These are phyloP conservation scores for Penicillium parvum DNA, from an alignment of 495 filamentous ascomycete genomes.

Conservation along the genomic window DNA sequence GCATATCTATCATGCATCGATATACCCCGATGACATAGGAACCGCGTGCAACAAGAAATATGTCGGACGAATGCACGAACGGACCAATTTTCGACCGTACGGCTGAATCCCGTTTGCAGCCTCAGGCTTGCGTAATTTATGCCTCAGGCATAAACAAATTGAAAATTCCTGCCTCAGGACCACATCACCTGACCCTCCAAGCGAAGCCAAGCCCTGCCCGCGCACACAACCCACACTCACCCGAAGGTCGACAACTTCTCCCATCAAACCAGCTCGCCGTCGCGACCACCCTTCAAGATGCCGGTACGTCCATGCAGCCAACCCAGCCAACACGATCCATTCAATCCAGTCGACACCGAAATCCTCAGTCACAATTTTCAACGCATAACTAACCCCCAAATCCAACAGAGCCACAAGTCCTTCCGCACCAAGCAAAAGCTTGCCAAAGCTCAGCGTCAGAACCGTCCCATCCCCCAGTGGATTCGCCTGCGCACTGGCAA, in stretches of 20 bases:
- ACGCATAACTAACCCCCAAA: slow-evolving; percentile 12
- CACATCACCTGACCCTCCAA: slow-evolving; percentile 43
- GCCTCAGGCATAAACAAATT: too few relatives aligned
- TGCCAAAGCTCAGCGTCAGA: slow-evolving; percentile 99
- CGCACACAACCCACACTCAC: slow-evolving; percentile 39
- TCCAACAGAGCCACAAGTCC: slow-evolving; percentile 86
- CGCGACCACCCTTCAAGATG: slow-evolving; percentile 66
- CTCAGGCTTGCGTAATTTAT: background rate
- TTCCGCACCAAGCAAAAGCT: slow-evolving; percentile 99
- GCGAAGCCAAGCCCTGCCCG: slow-evolving; percentile 45
- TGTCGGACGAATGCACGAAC: too few relatives aligned
- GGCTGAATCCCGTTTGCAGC: background rate
- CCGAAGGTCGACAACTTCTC: slow-evolving; percentile 41
- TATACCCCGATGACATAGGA: too few relatives aligned
- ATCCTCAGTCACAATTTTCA: slow-evolving; percentile 9
- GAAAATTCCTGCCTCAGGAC: slow-evolving; percentile 23
- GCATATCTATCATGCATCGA: too few relatives aligned
- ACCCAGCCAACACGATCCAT: slow-evolving; percentile 14
- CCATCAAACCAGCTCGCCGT: slow-evolving; percentile 43
- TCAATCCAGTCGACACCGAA: too few relatives aligned
- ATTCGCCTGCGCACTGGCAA: slow-evolving; percentile 96
- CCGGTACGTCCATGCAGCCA: slow-evolving; percentile 54
- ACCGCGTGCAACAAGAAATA: too few relatives aligned
- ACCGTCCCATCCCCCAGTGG: slow-evolving; percentile 99
- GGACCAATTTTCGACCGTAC: too few relatives aligned